Conservation (phyloP, 306 rosid species). For the Amphicarpaea edgeworthii region DNA sequence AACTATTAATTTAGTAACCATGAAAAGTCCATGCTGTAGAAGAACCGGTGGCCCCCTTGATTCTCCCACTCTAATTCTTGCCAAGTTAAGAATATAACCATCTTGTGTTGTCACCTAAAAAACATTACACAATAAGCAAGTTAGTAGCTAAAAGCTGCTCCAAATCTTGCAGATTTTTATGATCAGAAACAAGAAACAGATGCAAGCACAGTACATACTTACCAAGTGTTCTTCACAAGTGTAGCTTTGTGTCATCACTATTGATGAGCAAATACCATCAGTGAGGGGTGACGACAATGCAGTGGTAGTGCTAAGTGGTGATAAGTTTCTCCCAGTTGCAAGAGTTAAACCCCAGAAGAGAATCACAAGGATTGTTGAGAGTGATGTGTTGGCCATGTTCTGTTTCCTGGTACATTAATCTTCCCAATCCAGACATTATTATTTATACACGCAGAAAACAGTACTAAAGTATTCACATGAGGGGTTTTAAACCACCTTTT, state of each 20-base stretch:
- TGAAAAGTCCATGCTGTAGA: constrained; percentile 77
- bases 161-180: constrained; percentile 34
- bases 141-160: neutral
- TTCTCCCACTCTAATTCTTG: constrained; percentile 64
- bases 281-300: constrained; percentile 44
- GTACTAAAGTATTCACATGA: constrained; percentile 50
- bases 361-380: constrained; percentile 45
- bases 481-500: constrained; percentile 48
- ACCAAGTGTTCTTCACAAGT: constrained; percentile 75
- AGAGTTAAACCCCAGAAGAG: constrained; percentile 45
- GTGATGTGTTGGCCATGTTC: constrained; percentile 48
- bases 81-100: constrained; percentile 76
- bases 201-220: constrained; percentile 52
- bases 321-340: constrained; percentile 40
- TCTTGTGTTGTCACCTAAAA: constrained; percentile 73
- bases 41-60: constrained; percentile 65
- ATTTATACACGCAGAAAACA: constrained; percentile 46
- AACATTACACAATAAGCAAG: constrained; percentile 11
- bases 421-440: constrained; percentile 44
- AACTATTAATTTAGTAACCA: constrained; percentile 52
- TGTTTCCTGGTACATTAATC: constrained; percentile 47
- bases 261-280: constrained; percentile 66
- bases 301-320: neutral
- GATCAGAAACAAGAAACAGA: constrained; percentile 31
- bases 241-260: constrained; percentile 67